Percentiles rank a stretch among this genome's conserved stretches.
These are phyloP conservation scores for Cladophialophora yegresii DNA, from an alignment of 2,329 filamentous ascomycete species.

Conservation along the genomic window DNA sequence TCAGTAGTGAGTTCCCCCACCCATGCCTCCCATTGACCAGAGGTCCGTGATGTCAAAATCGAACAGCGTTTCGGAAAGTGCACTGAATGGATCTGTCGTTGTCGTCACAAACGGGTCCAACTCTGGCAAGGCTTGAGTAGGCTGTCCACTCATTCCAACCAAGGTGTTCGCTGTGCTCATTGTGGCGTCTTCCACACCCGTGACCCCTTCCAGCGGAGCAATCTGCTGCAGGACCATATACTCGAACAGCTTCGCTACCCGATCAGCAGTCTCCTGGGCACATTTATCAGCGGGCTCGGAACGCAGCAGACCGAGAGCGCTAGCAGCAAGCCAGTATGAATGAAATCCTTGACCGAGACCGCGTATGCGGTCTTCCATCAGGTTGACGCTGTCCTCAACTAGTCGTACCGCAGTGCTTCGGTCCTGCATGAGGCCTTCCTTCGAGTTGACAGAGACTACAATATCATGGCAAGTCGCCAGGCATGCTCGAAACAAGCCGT, in stretches of 20 bases:
- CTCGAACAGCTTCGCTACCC: slow-evolving; percentile 21
- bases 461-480: slow-evolving; percentile 26
- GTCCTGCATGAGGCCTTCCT: slow-evolving; percentile 22
- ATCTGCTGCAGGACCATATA: slow-evolving; percentile 26
- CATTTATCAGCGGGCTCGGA: slow-evolving; percentile 34
- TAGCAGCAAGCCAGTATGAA: slow-evolving; percentile 42
- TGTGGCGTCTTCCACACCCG: slow-evolving; percentile 19
- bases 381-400: slow-evolving; percentile 38
- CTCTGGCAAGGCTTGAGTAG: slow-evolving; percentile 18
- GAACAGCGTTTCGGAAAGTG: slow-evolving; percentile 29
- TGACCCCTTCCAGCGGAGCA: background rate
- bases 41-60: slow-evolving; percentile 33
- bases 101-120: slow-evolving; percentile 25
- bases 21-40: slow-evolving; percentile 23
- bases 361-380: slow-evolving; percentile 42
- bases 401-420: slow-evolving; percentile 14
- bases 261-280: slow-evolving; percentile 37
- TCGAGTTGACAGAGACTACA: slow-evolving; percentile 7
- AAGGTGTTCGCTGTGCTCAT: slow-evolving; percentile 24
- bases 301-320: slow-evolving; percentile 40
- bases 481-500: slow-evolving; percentile 28
- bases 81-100: slow-evolving; percentile 22
- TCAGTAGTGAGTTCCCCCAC: slow-evolving; percentile 10
- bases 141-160: slow-evolving; percentile 22
- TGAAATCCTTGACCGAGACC: slow-evolving; percentile 43